Evolutionary conservation across 768 basidiomycete species (phyloP).

Genomic region (Suillus tomentosus): DNA sequence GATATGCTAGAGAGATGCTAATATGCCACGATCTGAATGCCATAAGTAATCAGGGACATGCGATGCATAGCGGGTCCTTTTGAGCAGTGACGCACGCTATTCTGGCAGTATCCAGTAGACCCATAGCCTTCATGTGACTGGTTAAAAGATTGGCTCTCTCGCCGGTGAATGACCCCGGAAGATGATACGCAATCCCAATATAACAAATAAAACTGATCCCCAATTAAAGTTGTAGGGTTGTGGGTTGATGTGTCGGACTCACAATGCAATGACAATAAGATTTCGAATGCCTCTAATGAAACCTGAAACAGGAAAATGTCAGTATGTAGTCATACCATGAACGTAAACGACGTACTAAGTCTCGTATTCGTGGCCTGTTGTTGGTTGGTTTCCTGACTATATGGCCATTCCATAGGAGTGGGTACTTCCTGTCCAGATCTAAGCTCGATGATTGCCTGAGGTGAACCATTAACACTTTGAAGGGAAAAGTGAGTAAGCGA

Average conservation of each 20-base stretch:
- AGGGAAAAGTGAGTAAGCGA: background rate
- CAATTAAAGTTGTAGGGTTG: conserved; percentile 4
- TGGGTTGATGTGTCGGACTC: conserved; percentile 23
- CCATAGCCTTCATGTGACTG: conserved; percentile 80
- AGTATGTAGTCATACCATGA: background rate
- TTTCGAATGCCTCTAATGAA: conserved; percentile 63
- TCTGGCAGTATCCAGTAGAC: conserved; percentile 68
- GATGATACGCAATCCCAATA: conserved; percentile 75
- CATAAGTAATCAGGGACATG: conserved; percentile 8
- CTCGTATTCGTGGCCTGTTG: conserved; percentile 58
- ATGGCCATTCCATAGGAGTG: conserved; percentile 74
- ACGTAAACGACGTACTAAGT: conserved; percentile 45
- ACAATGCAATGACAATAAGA: conserved; percentile 70
- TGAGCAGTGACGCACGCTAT: conserved; percentile 45
- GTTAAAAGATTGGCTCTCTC: conserved; percentile 70
- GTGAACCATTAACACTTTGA: background rate
- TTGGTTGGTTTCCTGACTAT: conserved; percentile 64
- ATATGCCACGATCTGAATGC: conserved; percentile 59
- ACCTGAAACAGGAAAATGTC: conserved; percentile 38
- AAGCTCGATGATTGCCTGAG: conserved; percentile 71
- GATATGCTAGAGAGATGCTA: conserved; percentile 64
- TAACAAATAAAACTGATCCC: conserved; percentile 62
- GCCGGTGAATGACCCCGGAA: conserved; percentile 67
- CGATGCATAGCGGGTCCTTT: background rate
- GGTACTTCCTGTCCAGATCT: conserved; percentile 56